These are phyloP conservation scores for Entomortierella beljakovae DNA, from an alignment of 192 early-diverging fungal species.

Conservation along the genomic window DNA sequence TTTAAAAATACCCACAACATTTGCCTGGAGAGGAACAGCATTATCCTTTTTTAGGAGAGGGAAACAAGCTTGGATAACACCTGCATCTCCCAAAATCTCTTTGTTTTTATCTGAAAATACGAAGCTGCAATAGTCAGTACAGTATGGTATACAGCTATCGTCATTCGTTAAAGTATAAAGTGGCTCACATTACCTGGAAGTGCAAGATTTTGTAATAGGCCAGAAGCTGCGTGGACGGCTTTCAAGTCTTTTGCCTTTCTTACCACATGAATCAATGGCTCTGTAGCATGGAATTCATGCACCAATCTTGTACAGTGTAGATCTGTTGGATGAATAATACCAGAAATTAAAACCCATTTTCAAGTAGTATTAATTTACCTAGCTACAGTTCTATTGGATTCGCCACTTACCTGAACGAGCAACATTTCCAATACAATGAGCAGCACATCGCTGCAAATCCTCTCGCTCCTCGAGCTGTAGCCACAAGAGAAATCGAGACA, in stretches of 20 bases:
- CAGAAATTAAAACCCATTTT: no score
- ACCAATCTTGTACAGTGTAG: slow-evolving; percentile 71
- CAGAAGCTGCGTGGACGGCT: slow-evolving; percentile 71
- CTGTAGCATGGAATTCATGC: slow-evolving; percentile 61
- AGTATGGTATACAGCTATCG: background rate
- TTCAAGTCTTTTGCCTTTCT: slow-evolving; percentile 57
- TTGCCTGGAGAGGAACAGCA: slow-evolving; percentile 64
- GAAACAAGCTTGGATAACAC: slow-evolving; percentile 58
- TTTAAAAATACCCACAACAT: slow-evolving; percentile 66
- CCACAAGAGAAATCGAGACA: slow-evolving; percentile 61
- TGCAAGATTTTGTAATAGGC: slow-evolving; percentile 76
- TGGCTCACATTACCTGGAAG: slow-evolving; percentile 57
- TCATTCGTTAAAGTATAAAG: background rate
- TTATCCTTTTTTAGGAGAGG: slow-evolving; percentile 63
- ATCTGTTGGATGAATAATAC: no score
- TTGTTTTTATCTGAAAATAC: slow-evolving; percentile 55
- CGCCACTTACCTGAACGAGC: slow-evolving; percentile 67
- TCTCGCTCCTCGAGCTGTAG: slow-evolving; percentile 42
- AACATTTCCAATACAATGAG: slow-evolving; percentile 76
- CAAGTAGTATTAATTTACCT: no score
- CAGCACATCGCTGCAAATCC: slow-evolving; percentile 65
- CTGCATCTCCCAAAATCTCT: slow-evolving; percentile 58
- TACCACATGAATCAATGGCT: slow-evolving; percentile 66
- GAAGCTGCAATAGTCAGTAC: slow-evolving; percentile 4
- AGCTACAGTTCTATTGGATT: no score